phyloP scores from a whole-genome alignment of 768 basidiomycete genomes.

The Cantharellus cinnabarinus region DNA sequence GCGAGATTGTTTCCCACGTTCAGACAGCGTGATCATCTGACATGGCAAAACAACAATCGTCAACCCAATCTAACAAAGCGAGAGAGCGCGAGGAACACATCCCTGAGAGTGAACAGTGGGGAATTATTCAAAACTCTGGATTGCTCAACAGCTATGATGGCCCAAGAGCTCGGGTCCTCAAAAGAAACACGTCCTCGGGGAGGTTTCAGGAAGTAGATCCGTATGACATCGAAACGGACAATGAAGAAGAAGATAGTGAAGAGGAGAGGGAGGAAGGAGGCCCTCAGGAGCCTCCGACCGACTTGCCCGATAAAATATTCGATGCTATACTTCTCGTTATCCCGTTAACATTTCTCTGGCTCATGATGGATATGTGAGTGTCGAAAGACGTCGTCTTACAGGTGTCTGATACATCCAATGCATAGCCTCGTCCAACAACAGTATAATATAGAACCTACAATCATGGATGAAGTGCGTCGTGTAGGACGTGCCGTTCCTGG shows the following conservation, averaged over 20 bases:
- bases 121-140: neutral
- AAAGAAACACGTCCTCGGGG: neutral
- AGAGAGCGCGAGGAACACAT: neutral
- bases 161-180: neutral
- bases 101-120: constrained; percentile 2
- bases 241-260: neutral
- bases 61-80: neutral
- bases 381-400: constrained; percentile 1
- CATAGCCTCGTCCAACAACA: constrained; percentile 56
- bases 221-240: neutral
- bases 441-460: constrained; percentile 40
- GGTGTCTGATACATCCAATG: neutral
- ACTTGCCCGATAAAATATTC: constrained; percentile 45
- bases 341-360: constrained; percentile 50
- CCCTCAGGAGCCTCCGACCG: constrained; percentile 1
- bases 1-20: too few relatives aligned
- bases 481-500: constrained; percentile 53
- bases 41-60: too few relatives aligned
- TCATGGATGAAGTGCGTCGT: constrained; percentile 30
- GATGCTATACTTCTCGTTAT: constrained; percentile 42
- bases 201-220: neutral
- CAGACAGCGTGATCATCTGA: too few relatives aligned
- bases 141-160: neutral
- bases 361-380: constrained; percentile 72
- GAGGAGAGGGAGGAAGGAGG: neutral